phyloP scores from a whole-genome alignment of 2,329 filamentous ascomycete species.

The Aspergillus hiratsukae region DNA sequence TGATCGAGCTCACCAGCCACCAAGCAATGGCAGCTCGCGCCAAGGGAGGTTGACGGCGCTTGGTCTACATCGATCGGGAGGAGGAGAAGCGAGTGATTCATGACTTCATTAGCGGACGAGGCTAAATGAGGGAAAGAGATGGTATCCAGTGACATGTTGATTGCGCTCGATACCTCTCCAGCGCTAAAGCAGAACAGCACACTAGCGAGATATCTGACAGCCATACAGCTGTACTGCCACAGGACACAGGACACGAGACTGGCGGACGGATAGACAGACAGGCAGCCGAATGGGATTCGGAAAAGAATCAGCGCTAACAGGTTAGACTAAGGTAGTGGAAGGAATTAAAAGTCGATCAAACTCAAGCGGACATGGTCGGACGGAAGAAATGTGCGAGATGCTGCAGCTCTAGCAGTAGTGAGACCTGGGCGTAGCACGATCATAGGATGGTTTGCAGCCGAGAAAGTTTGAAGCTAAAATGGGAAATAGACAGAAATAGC shows the following conservation, averaged over 20 bases:
- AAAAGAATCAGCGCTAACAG: background rate
- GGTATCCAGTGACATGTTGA: conserved; percentile 7
- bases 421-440: background rate
- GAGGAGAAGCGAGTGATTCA: conserved; percentile 10
- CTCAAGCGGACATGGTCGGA: background rate
- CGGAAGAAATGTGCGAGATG: background rate
- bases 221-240: background rate
- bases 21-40: conserved; percentile 28
- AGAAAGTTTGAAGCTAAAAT: conserved; percentile 1
- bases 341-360: background rate
- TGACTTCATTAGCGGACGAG: conserved; percentile 29
- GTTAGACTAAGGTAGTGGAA: background rate
- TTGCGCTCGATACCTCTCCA: conserved; percentile 19
- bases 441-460: background rate
- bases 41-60: conserved; percentile 24
- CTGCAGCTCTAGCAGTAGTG: background rate
- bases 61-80: conserved; percentile 8
- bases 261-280: background rate
- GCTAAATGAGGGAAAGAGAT: conserved; percentile 19
- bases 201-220: background rate
- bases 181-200: background rate
- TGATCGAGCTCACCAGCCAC: conserved; percentile 29
- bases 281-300: background rate
- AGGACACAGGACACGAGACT: background rate
- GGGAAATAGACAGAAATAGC: conserved; percentile 1